Evolutionary conservation across 2,329 filamentous ascomycete species (phyloP), one percentile per base, ranked within the genome.

Genomic region (Simplicillium aogashimaense): DNA sequence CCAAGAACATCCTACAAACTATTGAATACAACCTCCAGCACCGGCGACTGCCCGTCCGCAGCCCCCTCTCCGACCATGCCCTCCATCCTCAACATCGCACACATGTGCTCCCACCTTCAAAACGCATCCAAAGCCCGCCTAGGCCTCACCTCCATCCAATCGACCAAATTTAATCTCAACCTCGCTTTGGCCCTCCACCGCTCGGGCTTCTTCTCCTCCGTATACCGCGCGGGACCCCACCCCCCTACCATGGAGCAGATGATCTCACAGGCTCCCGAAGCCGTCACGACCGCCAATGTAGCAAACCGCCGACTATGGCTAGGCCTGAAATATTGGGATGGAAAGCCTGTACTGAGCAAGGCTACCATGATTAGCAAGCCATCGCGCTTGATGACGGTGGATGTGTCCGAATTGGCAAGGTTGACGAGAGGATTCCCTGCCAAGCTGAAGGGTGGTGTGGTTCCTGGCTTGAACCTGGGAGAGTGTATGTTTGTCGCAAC

Each of bases 51-150:
- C 9, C 20, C 20, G 20, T 25, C 20, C 20, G 20, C 20, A 25
- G 20, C 9, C 6, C 20, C 20, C 20, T 7, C n/a, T 35, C 35
- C 45, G 50, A 51, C 36, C 47, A 64, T 64, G 61, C 59, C 60
- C 5, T 64, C 61, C 53, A 74, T 95, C 64, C 69, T 76, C 57
- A 78, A 82, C 63, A 74, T 94, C 48, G 74, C 78, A 53, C 70
- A 90, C 69, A 78, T 89, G 65, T 94, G 86, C 72, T 88, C 87
- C 50, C 88, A 95, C 67, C 73, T 95, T 42, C 86, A 92, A 61
- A 95, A 95, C 69, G 86, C 85, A 50, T 83, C 83, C 42, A 80
- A 80, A 54, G 86, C 85, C n/a, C 80, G 83, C 1, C 78, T 95
- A 1, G 85, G 83, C 50, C 70, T 94, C 38, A 95, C 89, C 28